Evolutionary conservation across 805 yeast species (phyloP).

Genomic region (Starmera dryadoides): DNA sequence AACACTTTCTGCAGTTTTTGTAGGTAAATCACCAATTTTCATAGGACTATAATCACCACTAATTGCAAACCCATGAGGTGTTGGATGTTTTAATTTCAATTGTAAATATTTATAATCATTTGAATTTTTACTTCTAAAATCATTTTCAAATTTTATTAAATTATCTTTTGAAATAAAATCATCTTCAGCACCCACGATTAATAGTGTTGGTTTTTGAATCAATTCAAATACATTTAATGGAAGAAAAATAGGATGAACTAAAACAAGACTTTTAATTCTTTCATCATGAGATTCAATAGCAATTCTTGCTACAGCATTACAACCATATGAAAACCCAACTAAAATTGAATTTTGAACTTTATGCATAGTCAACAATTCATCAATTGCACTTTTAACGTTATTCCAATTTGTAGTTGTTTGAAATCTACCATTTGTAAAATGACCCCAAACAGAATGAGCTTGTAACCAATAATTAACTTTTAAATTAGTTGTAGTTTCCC

Average conservation of each 20-base stretch:
- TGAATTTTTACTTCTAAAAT: conserved; percentile 5
- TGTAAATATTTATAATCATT: conserved; percentile 9
- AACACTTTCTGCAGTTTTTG: conserved; percentile 11
- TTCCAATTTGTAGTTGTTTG: conserved; percentile 16
- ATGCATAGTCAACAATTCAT: conserved; percentile 13
- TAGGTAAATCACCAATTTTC: conserved; percentile 24
- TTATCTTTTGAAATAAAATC: conserved; percentile 9
- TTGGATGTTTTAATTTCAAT: conserved; percentile 13
- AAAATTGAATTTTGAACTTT: conserved; percentile 12
- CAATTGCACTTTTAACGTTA: conserved; percentile 7
- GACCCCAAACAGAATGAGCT: conserved; percentile 16
- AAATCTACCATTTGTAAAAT: conserved; percentile 10
- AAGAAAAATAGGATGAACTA: conserved; percentile 17
- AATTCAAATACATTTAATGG: conserved; percentile 10
- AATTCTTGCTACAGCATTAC: conserved; percentile 9
- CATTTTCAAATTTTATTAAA: conserved; percentile 5
- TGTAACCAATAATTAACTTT: conserved; percentile 16
- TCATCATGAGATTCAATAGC: conserved; percentile 11
- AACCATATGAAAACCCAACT: conserved; percentile 20
- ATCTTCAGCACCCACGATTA: conserved; percentile 14
- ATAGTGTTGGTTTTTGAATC: conserved; percentile 8
- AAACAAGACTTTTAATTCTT: conserved; percentile 11
- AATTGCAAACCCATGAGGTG: conserved; percentile 36
- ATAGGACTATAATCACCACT: conserved; percentile 29
- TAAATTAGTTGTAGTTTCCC: conserved; percentile 11